Base-by-base conservation (phyloP, 163 green algal genomes). In the Scenedesmus sp. region DNA sequence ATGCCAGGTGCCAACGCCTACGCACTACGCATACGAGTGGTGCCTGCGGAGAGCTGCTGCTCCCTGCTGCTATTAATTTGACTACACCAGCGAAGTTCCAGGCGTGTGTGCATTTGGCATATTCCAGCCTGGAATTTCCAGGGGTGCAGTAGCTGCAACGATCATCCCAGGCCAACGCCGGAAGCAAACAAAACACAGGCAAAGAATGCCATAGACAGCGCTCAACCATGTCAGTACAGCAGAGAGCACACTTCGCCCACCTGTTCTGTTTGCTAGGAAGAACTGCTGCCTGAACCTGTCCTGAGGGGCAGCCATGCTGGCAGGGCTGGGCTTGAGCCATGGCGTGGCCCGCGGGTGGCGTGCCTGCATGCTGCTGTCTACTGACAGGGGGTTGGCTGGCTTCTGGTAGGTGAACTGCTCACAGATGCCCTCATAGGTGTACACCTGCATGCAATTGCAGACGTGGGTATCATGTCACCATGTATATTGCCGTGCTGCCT, bases 231-330 rank as follows among this genome's bases (percentile, higher is more conserved):
- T 46, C 34, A 46, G 34, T 46, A 46, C 34, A 1, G 34, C 34
- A 46, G 34, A 46, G 0, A 82, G n/a, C 74, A 54, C 26, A 6
- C 55, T 8, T 64, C 18, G 8, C 60, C 18, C 76, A 84, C 87
- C 82, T 82, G 64, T 89, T 56, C 86, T 87, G 84, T 91, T 90
- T 9, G 89, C 84, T 6, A 93, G 74, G 77, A 96, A 96, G 86
- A 95, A 95, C 62, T 92, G 81, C 88, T 92, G 88, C n/a, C 34
- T 94, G 94, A 96, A 96, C 26, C 74, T 60, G 12, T 74, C 55
- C 20, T 85, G 82, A 1, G 86, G 88, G 6, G 92, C 4, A 20
- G 90, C 86, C 3, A 92, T 26, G 2, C 34, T 60, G 3, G 57
- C 84, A 0, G 76, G 81, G n/a, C 20, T 34, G 55, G 94, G 86